phyloP scores from a whole-genome alignment of 73 alveolate genomes.

The Vitrella brassicaformis region DNA sequence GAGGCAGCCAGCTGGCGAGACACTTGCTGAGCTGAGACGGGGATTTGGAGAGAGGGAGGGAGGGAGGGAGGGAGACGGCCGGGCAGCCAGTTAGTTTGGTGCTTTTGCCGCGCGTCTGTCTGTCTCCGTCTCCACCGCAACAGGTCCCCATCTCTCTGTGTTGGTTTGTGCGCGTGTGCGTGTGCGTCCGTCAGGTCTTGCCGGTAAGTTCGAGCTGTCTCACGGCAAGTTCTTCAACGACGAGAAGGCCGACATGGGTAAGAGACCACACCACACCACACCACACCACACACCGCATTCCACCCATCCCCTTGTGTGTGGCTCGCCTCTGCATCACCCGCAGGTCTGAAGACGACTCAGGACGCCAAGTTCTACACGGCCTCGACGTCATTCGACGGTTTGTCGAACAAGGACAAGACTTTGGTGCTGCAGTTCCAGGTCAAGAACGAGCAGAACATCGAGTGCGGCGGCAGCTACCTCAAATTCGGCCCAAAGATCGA shows the following conservation, averaged over 20 bases:
- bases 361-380: conserved; percentile 13
- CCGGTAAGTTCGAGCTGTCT: background rate
- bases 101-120: background rate
- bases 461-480: conserved; percentile 18
- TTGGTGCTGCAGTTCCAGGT: conserved; percentile 11
- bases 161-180: background rate
- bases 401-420: conserved; percentile 2
- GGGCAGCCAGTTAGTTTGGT: too few relatives aligned
- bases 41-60: too few relatives aligned
- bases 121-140: background rate
- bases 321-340: background rate
- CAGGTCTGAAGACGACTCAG: conserved; percentile 15
- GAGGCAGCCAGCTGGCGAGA: too few relatives aligned
- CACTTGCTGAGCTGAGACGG: too few relatives aligned
- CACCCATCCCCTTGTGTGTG: background rate
- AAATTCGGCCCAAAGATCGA: conserved; percentile 9
- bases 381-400: background rate
- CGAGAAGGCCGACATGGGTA: background rate
- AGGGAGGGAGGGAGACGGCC: too few relatives aligned
- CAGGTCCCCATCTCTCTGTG: background rate
- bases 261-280: background rate
- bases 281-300: background rate
- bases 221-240: background rate
- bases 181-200: background rate
- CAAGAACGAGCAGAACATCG: background rate